These are phyloP conservation scores for Zoysia pacifica DNA, from an alignment of 176 grass and related monocot genomes.

Conservation along the genomic window DNA sequence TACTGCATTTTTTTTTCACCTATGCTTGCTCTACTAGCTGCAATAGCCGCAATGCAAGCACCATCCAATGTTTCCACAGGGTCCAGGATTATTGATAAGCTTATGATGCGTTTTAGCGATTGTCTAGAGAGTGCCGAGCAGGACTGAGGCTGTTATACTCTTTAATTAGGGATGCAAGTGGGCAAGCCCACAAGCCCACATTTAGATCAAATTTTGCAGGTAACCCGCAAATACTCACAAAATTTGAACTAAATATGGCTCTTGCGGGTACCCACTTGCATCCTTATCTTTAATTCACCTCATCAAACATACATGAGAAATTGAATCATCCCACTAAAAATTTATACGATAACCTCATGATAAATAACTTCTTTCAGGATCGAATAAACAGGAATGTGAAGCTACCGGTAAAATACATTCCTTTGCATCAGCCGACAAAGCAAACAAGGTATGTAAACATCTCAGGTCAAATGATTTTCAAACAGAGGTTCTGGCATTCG, in stretches of 20 bases:
- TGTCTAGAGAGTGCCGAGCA: neutral
- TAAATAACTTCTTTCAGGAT: too few relatives aligned
- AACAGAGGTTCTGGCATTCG: neutral
- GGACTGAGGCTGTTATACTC: too few relatives aligned
- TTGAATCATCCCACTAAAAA: neutral
- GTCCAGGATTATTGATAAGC: too few relatives aligned
- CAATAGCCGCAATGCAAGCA: neutral
- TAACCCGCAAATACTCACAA: too few relatives aligned
- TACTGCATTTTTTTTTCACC: neutral
- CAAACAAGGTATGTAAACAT: conserved; percentile 11
- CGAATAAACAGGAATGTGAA: neutral
- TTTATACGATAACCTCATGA: neutral
- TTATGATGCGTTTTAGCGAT: too few relatives aligned
- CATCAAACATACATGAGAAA: neutral
- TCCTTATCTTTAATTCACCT: too few relatives aligned
- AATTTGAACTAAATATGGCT: too few relatives aligned
- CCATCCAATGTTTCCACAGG: neutral
- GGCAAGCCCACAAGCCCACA: too few relatives aligned
- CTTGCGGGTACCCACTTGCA: too few relatives aligned
- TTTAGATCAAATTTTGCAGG: too few relatives aligned
- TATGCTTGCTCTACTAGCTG: neutral
- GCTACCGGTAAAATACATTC: neutral
- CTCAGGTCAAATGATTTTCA: neutral
- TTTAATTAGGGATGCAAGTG: too few relatives aligned
- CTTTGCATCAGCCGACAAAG: neutral